phyloP scores from a whole-genome alignment of 148 eudicot species.

The Silene conica region DNA sequence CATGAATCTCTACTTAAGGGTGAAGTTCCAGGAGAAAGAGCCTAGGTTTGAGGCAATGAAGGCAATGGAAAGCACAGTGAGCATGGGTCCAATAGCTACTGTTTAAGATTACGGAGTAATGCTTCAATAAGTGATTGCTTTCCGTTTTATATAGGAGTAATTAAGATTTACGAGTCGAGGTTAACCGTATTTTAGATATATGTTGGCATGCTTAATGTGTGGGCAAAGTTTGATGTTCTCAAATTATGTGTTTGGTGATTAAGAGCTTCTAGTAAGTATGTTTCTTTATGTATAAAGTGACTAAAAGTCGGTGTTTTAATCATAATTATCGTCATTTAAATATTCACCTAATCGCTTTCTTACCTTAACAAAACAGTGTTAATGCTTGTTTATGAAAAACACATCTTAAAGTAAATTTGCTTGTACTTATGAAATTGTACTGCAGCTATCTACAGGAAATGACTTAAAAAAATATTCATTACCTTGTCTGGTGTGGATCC shows the following conservation, averaged over 20 bases:
- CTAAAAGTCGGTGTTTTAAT: no score
- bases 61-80: constrained; percentile 38
- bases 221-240: not conserved
- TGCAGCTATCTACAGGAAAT: not conserved
- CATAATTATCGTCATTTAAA: not conserved
- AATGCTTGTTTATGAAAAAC: constrained; percentile 9
- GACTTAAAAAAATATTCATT: no score
- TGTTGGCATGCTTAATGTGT: no score
- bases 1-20: constrained; percentile 77
- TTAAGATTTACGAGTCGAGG: not conserved
- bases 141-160: not conserved
- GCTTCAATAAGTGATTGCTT: constrained; percentile 6
- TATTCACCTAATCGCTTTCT: not conserved
- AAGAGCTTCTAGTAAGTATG: not conserved
- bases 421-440: constrained; percentile 5
- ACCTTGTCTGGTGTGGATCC: not conserved
- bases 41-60: constrained; percentile 88
- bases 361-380: constrained; percentile 6
- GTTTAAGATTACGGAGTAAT: constrained; percentile 23
- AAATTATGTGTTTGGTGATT: constrained; percentile 13
- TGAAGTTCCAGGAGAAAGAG: constrained; percentile 91
- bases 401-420: constrained; percentile 21
- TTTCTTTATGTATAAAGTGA: not conserved
- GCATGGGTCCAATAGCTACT: constrained; percentile 47
- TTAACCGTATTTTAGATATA: constrained; percentile 5